Percentiles rank a stretch among this genome's conserved stretches.
Evolutionary conservation across 108 stramenopile genomes (phyloP).

Genomic region (Cylindrotheca closterium): DNA sequence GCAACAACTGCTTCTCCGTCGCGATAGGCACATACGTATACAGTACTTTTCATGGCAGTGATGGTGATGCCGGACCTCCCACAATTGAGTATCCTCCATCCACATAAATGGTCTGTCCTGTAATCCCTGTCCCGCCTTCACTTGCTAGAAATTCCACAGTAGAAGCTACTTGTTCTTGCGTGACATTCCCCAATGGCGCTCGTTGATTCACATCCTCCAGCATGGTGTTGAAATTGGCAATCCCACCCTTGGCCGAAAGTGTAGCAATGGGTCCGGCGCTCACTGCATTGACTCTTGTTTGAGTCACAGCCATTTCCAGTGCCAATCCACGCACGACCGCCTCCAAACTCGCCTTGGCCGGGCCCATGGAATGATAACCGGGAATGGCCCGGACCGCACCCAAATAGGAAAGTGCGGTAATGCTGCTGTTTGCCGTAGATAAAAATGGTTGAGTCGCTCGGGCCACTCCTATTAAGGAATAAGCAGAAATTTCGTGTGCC

Average conservation of each 20-base stretch:
- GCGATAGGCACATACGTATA: too few species aligned
- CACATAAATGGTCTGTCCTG: constrained; percentile 59
- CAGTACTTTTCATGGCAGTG: too few species aligned
- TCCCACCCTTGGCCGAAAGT: constrained; percentile 52
- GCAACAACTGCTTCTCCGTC: too few species aligned
- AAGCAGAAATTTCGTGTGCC: constrained; percentile 54
- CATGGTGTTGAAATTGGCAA: constrained; percentile 47
- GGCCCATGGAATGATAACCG: constrained; percentile 69
- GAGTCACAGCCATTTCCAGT: constrained; percentile 31
- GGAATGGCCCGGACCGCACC: constrained; percentile 61
- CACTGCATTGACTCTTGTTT: constrained; percentile 56
- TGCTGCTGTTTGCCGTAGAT: constrained; percentile 9
- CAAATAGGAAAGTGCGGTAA: constrained; percentile 60
- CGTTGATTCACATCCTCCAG: constrained; percentile 22
- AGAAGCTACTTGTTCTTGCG: constrained; percentile 49
- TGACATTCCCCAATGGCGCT: constrained; percentile 47
- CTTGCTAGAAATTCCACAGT: constrained; percentile 40
- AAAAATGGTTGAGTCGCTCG: constrained; percentile 8
- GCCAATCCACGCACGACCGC: constrained; percentile 51
- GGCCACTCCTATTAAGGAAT: constrained; percentile 48
- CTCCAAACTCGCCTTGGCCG: constrained; percentile 67
- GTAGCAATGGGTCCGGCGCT: constrained; percentile 66
- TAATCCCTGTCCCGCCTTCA: constrained; percentile 36
- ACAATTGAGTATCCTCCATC: constrained; percentile 61
- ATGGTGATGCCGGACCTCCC: constrained; percentile 30